Evolutionary conservation across 2,329 filamentous ascomycete species (phyloP).

Genomic region (Alternaria sp.): DNA sequence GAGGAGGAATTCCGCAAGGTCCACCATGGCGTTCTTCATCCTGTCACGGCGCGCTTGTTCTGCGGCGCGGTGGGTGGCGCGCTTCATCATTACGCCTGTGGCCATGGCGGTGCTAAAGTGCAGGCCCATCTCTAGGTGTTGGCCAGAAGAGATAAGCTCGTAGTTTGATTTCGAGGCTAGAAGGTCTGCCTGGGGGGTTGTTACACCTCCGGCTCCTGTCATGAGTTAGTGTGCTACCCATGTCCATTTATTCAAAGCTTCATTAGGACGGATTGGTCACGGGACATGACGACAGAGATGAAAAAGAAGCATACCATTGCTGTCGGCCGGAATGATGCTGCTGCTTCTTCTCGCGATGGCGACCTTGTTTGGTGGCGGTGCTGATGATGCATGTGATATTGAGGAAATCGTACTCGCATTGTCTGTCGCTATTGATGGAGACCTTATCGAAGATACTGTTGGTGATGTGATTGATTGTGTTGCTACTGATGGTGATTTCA

Average conservation of each 20-base stretch:
- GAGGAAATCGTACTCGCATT: slow-evolving; percentile 38
- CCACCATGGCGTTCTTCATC: slow-evolving; percentile 46
- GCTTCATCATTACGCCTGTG: slow-evolving; percentile 46
- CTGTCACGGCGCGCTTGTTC: slow-evolving; percentile 45
- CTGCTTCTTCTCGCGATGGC: slow-evolving; percentile 35
- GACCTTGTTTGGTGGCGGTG: slow-evolving; percentile 31
- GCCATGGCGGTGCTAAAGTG: slow-evolving; percentile 47
- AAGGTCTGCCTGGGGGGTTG: slow-evolving; percentile 39
- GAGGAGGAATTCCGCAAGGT: slow-evolving; percentile 40
- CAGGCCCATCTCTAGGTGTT: slow-evolving; percentile 43
- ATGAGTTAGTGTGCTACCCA: background rate
- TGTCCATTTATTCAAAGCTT: background rate
- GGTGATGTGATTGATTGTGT: slow-evolving; percentile 19
- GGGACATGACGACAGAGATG: background rate
- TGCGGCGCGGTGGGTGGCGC: slow-evolving; percentile 42
- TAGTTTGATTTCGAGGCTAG: slow-evolving; percentile 44
- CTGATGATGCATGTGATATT: slow-evolving; percentile 35
- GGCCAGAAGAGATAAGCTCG: slow-evolving; percentile 40
- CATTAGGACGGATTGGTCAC: slow-evolving; percentile 6
- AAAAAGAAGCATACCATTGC: slow-evolving; percentile 28
- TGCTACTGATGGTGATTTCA: slow-evolving; percentile 24
- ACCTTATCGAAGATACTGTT: slow-evolving; percentile 28
- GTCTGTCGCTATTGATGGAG: slow-evolving; percentile 31
- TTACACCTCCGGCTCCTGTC: slow-evolving; percentile 35
- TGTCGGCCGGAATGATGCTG: slow-evolving; percentile 32